Base-by-base conservation (phyloP, 805 yeast genomes). In the Metschnikowia aberdeeniae region DNA sequence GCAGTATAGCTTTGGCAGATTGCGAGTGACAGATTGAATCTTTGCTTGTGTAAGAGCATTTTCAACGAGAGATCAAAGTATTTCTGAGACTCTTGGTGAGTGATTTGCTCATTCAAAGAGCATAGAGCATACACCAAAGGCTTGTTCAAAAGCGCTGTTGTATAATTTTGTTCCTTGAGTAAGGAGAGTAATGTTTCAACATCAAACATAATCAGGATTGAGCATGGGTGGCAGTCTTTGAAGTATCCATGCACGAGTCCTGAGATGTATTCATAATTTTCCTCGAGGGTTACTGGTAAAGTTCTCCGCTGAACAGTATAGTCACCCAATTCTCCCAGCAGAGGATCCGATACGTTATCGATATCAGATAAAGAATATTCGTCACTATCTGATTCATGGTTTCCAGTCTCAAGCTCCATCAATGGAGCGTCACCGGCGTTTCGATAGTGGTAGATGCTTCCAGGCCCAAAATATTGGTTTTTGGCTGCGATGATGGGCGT, bases 391-490 rank as follows among this genome's bases (percentile, higher is more conserved):
- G 42, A 30, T n/a, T 31, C 24, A n/a, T 22, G 17, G n/a, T 39
- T 19, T 5, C 7, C 24, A 7, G 36, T 39, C 32, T 24, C 42
- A n/a, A 39, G 42, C 24, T 13, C 42, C 28, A 39, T 5, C 7
- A 39, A 14, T 3, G 42, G 42, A 2, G 35, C 42, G 4, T 31
- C 29, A 9, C 31, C 35, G 10, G 43, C 44, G 9, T 43, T 45
- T 3, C 46, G 22, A 34, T 34, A 42, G 30, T 50, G 50, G 36
- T 41, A 54, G 10, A 54, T 52, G 24, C 52, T 50, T 13, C 57
- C 57, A 5, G 57, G 54, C 11, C 57, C 57, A 34, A 50, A 54
- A 22, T 47, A 53, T 33, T 45, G 49, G 34, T 45, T 40, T 2
- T 45, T 44, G 19, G 46, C 41, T 24, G 45, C 48, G 5, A 44